phyloP scores from a whole-genome alignment of 1,284 basidiomycete genomes.

The Golubevia sp. region DNA sequence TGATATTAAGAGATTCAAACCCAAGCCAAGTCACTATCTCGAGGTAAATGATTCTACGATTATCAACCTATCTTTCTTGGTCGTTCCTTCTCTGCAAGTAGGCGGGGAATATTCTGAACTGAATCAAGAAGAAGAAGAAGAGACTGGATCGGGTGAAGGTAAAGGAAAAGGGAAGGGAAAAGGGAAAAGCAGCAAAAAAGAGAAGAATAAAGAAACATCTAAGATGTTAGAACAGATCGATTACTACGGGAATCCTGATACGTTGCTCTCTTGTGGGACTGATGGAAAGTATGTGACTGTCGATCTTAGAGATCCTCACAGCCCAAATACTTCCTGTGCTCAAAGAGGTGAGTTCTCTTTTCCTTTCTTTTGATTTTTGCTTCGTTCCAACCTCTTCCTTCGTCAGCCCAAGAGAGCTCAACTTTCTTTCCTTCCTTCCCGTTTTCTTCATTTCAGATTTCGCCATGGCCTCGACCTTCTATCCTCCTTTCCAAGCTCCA shows the following conservation, averaged over 20 bases:
- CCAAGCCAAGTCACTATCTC: background rate
- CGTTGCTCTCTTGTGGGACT: background rate
- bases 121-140: background rate
- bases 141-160: background rate
- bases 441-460: background rate
- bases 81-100: background rate
- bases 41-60: background rate
- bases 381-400: background rate
- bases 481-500: background rate
- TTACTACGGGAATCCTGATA: background rate
- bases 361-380: background rate
- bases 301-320: background rate
- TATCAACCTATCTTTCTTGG: background rate
- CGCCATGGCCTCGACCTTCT: background rate
- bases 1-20: background rate
- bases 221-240: background rate
- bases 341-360: background rate
- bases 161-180: background rate
- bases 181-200: background rate
- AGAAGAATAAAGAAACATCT: background rate
- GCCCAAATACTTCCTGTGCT: background rate
- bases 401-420: too few species aligned
- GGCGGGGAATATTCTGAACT: background rate
- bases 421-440: background rate
- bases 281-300: background rate